Evolutionary conservation across 805 yeast genomes (phyloP).

Genomic region (Ogataea nitratoaversa): DNA sequence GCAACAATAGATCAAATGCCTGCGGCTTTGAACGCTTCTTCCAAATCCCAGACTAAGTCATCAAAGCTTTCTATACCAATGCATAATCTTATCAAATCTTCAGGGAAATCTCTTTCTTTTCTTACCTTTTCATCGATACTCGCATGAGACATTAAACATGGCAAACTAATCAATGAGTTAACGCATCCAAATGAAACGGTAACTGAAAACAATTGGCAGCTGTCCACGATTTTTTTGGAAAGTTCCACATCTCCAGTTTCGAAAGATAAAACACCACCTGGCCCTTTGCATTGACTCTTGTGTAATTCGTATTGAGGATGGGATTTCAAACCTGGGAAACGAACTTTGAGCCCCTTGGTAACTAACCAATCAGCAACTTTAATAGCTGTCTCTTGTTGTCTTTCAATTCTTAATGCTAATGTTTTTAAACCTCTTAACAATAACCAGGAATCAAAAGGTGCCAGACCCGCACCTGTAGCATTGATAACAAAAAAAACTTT

Average conservation of each 20-base stretch:
- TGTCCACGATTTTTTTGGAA: conserved; percentile 70
- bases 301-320: conserved; percentile 84
- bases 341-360: conserved; percentile 63
- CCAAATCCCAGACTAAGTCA: conserved; percentile 79
- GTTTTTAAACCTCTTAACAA: conserved; percentile 86
- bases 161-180: conserved; percentile 87
- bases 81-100: conserved; percentile 84
- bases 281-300: conserved; percentile 70
- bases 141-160: conserved; percentile 97
- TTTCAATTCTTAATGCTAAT: conserved; percentile 76
- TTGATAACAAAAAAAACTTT: conserved; percentile 73
- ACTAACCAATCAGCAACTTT: conserved; percentile 72
- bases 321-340: conserved; percentile 79
- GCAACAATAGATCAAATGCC: conserved; percentile 46
- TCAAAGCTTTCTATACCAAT: conserved; percentile 83
- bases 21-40: conserved; percentile 61
- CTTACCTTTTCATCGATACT: conserved; percentile 85
- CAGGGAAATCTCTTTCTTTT: conserved; percentile 86
- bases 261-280: conserved; percentile 85
- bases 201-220: conserved; percentile 74
- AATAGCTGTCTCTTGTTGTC: conserved; percentile 79
- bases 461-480: conserved; percentile 85
- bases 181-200: conserved; percentile 95
- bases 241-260: conserved; percentile 74
- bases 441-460: conserved; percentile 93